Evolutionary conservation across 495 filamentous ascomycete genomes (phyloP), one percentile per base, ranked within the genome.

Genomic region (Daldinia concentrica): DNA sequence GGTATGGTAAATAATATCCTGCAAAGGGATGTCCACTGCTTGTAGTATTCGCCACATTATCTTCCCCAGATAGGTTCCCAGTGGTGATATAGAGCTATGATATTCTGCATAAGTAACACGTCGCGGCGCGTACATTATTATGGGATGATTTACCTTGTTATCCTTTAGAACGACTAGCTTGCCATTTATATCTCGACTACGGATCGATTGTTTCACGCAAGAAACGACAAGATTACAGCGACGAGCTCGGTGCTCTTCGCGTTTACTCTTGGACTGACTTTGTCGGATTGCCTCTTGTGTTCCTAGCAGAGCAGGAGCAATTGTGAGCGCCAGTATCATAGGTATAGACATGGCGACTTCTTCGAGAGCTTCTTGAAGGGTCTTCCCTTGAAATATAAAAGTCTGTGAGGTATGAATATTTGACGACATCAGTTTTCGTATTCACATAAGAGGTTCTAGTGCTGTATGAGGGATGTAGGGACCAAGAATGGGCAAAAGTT

Each of bases 1-100:
- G 88, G 70, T 88, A 88, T 6, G 83, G 83, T 69, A 89, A 82
- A 74, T 85, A 89, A 69, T 87, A 90, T 9, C 87, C 87, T 52
- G 83, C 81, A 71, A 90, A 89, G 2, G 80, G 79, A 70, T 86
- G 80, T 14, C 77, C 79, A 36, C 71, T 59, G 5, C 67, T 54
- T 9, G 41, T 7, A 14, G 62, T 45, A 6, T 58, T 67, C 1
- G 69, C 36, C 22, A 55, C 37, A 19, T 62, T 66, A 12, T 75
- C 62, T 59, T 74, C 61, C 8, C 61, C 71, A 39, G 68, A 68
- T 41, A 74, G 62, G 15, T 69, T 59, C 6, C 76, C 78, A 6
- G 77, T 80, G 12, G 74, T 76, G 30, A 79, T 74, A 34, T 74
- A 75, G 4, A 69, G 74, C 75, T 76, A 74, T 68, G 14, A 36